phyloP scores from a whole-genome alignment of 2,329 filamentous ascomycete genomes.

The Colletotrichum costaricense region DNA sequence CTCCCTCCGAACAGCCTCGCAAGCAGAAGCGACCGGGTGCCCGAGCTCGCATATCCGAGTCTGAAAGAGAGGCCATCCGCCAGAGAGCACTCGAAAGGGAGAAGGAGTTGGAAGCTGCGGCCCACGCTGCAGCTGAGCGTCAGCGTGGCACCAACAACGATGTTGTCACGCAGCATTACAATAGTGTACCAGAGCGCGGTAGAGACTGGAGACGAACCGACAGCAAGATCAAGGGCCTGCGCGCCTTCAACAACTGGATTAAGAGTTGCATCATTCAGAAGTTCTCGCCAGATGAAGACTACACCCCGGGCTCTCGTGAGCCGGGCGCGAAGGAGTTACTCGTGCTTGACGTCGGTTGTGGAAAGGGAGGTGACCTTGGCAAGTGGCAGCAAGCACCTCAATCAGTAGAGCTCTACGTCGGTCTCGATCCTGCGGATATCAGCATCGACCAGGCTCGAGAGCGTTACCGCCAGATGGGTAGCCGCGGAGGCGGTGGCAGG shows the following conservation, averaged over 20 bases:
- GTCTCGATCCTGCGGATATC: conserved; percentile 91
- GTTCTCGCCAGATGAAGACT: conserved; percentile 86
- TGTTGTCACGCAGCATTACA: conserved; percentile 94
- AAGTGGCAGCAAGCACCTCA: conserved; percentile 98
- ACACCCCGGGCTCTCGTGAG: conserved; percentile 70
- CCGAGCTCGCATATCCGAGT: conserved; percentile 73
- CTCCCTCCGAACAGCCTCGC: conserved; percentile 67
- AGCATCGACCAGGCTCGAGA: conserved; percentile 92
- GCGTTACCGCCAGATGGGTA: conserved; percentile 80
- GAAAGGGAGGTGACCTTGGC: conserved; percentile 93
- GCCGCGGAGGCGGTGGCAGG: conserved; percentile 66
- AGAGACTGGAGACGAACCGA: conserved; percentile 95
- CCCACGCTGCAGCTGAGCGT: conserved; percentile 51
- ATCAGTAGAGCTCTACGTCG: conserved; percentile 90
- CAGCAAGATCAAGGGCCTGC: conserved; percentile 92
- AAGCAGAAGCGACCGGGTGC: conserved; percentile 77
- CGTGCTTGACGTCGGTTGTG: conserved; percentile 94
- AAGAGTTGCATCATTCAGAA: conserved; percentile 98
- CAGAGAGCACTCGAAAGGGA: conserved; percentile 70
- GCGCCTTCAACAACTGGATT: conserved; percentile 98
- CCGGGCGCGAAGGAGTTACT: conserved; percentile 72
- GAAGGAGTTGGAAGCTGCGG: conserved; percentile 51
- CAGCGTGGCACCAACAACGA: conserved; percentile 77
- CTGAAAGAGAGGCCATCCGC: conserved; percentile 75
- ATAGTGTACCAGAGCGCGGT: conserved; percentile 91